Evolutionary conservation across 176 grass and related monocot genomes (phyloP), one percentile per base, ranked within the genome.

Genomic region (Musa itinerans): DNA sequence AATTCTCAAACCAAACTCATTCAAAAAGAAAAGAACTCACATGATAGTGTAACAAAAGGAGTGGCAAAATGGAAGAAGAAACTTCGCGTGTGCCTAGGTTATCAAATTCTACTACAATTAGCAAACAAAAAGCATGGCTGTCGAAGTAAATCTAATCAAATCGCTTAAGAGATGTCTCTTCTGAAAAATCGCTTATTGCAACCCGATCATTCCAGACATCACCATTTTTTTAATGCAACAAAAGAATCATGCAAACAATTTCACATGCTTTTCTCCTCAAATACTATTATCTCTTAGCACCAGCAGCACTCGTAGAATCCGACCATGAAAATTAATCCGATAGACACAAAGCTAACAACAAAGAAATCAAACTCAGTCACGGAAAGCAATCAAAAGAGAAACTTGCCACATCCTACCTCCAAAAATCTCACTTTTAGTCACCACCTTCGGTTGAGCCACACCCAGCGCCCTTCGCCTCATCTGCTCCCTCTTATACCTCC

Each of bases 401-500:
- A 51, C 12, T 68, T 70, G 48, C 50, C 14, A 2, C 68, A 70
- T 52, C 48, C 68, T 20, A 70, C 29, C 68, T 70, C 68, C 68
- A 70, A 70, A 43, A 52, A 70, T 70, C 19, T 11, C 19, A 48
- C 34, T 43, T 50, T 50, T 51, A n/a, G 16, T 15, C 9, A 14
- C 9, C 10, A 48, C 16, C 11, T 56, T 10, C 7, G 11, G 56
- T 57, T 53, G 61, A 71, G 49, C 69, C 17, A 69, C 12, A 13
- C 29, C 50, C 70, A 52, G 17, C 20, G 10, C 16, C 25, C 54
- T 58, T 75, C 55, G 29, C 54, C 23, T 75, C 54, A 34, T 19
- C 51, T 13, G 10, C 19, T 21, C 55, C 72, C 26, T 29, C 73
- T 75, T 75, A 75, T 61, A 75, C 26, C 52, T 24, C 26, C 29